Conservation (phyloP, 148 eudicot genomes). For the Rhododendron williamsianum region DNA sequence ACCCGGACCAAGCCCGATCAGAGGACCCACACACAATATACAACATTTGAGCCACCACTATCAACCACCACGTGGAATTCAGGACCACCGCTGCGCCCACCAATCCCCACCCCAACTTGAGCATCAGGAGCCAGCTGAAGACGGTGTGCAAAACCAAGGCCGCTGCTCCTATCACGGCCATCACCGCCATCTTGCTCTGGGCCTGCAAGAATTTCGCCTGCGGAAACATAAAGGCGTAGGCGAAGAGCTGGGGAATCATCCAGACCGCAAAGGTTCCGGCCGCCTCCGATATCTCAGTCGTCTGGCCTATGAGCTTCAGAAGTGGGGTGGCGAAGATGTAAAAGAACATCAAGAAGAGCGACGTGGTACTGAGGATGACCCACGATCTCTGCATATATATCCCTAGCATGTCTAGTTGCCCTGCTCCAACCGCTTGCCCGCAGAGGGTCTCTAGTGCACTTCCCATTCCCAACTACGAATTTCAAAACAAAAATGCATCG, state of each 20-base stretch:
- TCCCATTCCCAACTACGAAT: conserved; percentile 35
- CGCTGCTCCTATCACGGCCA: conserved; percentile 39
- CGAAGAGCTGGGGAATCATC: conserved; percentile 67
- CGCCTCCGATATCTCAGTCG: conserved; percentile 27
- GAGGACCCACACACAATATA: conserved; percentile 43
- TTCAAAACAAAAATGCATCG: background rate
- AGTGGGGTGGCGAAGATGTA: conserved; percentile 39
- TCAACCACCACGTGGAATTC: conserved; percentile 61
- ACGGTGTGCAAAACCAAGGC: conserved; percentile 33
- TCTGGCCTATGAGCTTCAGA: conserved; percentile 38
- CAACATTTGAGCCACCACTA: conserved; percentile 43
- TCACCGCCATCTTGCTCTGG: conserved; percentile 55
- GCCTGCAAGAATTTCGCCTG: conserved; percentile 52
- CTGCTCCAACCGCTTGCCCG: conserved; percentile 58
- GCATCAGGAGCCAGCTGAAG: conserved; percentile 52
- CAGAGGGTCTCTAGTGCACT: conserved; percentile 61
- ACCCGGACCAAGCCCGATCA: conserved; percentile 52
- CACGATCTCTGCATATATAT: conserved; percentile 55
- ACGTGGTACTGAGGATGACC: conserved; percentile 40
- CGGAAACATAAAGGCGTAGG: conserved; percentile 52
- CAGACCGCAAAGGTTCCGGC: conserved; percentile 36
- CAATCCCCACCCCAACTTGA: conserved; percentile 42
- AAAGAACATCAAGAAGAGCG: conserved; percentile 11
- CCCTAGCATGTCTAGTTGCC: conserved; percentile 36
- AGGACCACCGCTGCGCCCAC: conserved; percentile 52